Percentiles rank a stretch among this genome's conserved stretches.
Conservation (phyloP, 2,329 filamentous ascomycete species). For the Beauveria caledonica region DNA sequence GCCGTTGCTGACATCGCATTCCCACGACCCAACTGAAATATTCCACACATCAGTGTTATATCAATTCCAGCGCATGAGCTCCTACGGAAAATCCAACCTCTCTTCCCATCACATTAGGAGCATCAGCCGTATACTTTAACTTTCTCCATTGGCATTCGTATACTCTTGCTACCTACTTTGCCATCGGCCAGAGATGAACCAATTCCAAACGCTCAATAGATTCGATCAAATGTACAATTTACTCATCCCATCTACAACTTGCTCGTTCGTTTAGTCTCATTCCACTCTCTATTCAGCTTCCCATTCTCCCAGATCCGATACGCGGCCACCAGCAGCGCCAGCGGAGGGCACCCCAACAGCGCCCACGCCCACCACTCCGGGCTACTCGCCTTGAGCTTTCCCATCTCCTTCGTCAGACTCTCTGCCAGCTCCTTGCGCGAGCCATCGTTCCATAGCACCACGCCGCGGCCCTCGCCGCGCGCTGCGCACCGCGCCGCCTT, state of each 20-base stretch:
- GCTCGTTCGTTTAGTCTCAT: conserved; percentile 39
- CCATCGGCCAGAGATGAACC: background rate
- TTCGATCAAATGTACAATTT: background rate
- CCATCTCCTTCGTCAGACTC: conserved; percentile 60
- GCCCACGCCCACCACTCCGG: conserved; percentile 80
- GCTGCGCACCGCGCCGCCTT: conserved; percentile 72
- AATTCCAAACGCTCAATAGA: background rate
- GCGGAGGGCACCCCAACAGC: conserved; percentile 60
- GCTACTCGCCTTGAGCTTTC: conserved; percentile 51
- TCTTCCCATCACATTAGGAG: no score
- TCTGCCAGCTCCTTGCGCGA: conserved; percentile 59
- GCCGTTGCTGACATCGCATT: no score
- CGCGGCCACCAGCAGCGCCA: conserved; percentile 59
- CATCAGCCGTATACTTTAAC: no score
- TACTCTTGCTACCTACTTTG: no score
- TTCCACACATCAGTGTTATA: no score
- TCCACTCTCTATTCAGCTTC: conserved; percentile 63
- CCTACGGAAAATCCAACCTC: no score
- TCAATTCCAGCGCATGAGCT: no score
- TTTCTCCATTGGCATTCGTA: no score
- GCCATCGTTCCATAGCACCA: conserved; percentile 88
- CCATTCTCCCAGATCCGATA: conserved; percentile 69
- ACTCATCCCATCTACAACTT: conserved; percentile 13
- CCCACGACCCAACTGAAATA: no score
- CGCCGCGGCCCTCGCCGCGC: conserved; percentile 55